Conservation (phyloP, 228 moss, liverwort and hornwort species). For the Sphagnum magellanicum region DNA sequence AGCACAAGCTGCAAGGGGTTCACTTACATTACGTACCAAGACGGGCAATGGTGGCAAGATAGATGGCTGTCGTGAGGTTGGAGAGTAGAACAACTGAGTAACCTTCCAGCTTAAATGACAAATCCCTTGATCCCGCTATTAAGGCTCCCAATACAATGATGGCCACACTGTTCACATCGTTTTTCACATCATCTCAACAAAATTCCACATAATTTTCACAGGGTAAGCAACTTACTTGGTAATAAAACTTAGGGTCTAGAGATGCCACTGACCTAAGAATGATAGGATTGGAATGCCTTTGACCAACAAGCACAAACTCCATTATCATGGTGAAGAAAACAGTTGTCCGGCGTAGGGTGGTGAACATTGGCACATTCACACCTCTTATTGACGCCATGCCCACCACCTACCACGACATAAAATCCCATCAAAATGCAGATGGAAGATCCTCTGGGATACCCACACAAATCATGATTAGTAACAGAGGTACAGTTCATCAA, state of each 20-base stretch:
- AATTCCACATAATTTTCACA: neutral
- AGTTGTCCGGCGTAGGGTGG: slow-evolving; percentile 89
- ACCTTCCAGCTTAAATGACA: slow-evolving; percentile 71
- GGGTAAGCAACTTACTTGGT: neutral
- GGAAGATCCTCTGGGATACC: too few species aligned
- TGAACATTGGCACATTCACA: slow-evolving; percentile 98
- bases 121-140: slow-evolving; percentile 83
- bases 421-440: neutral
- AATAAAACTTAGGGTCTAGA: neutral
- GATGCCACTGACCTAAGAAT: slow-evolving; percentile 52
- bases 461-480: too few species aligned
- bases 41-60: slow-evolving; percentile 91
- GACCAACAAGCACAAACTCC: slow-evolving; percentile 76
- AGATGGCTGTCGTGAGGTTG: slow-evolving; percentile 88
- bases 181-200: neutral
- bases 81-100: slow-evolving; percentile 81
- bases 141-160: slow-evolving; percentile 86
- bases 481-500: too few species aligned
- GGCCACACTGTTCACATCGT: slow-evolving; percentile 57
- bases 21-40: slow-evolving; percentile 76
- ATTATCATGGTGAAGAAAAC: slow-evolving; percentile 91
- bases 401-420: slow-evolving; percentile 45
- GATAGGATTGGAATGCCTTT: slow-evolving; percentile 71
- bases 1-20: slow-evolving; percentile 31
- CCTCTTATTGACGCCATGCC: slow-evolving; percentile 99